Evolutionary conservation across 208 protist species (phyloP).

Genomic region (Kentomonas sorsogonicus): DNA sequence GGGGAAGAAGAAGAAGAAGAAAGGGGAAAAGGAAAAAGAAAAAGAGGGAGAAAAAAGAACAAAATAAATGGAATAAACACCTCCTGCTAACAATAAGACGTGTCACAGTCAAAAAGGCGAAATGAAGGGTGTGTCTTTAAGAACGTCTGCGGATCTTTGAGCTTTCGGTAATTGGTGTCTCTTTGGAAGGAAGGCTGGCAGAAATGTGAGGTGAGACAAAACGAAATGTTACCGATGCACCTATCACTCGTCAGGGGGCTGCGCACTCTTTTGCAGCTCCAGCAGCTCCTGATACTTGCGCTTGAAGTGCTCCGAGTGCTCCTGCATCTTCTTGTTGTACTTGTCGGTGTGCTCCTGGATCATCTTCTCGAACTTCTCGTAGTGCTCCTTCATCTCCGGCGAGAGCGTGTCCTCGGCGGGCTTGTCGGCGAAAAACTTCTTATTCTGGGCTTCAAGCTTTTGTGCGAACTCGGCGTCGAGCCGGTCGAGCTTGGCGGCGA

Average conservation of each 20-base stretch:
- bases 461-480: slow-evolving; percentile 86
- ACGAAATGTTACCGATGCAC: slow-evolving; percentile 1
- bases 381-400: slow-evolving; percentile 90
- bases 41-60: background rate
- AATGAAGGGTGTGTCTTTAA: too few relatives aligned
- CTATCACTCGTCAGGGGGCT: slow-evolving; percentile 81
- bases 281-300: slow-evolving; percentile 85
- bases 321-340: slow-evolving; percentile 91
- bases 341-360: slow-evolving; percentile 91
- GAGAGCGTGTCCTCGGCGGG: slow-evolving; percentile 85
- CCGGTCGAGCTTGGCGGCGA: slow-evolving; percentile 85
- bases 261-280: slow-evolving; percentile 90
- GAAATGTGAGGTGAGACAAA: slow-evolving; percentile 12
- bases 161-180: too few relatives aligned
- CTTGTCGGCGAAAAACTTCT: slow-evolving; percentile 91
- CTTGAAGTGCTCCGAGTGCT: slow-evolving; percentile 91
- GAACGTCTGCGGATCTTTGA: too few relatives aligned
- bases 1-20: slow-evolving; percentile 10
- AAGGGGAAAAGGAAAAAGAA: slow-evolving; percentile 7
- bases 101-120: too few relatives aligned
- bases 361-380: slow-evolving; percentile 90
- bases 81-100: background rate
- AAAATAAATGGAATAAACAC: background rate
- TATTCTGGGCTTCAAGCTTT: slow-evolving; percentile 92
- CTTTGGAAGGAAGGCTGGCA: too few relatives aligned